Evolutionary conservation across 805 yeast species (phyloP).

Genomic region (Myxozyma mucilagina): DNA sequence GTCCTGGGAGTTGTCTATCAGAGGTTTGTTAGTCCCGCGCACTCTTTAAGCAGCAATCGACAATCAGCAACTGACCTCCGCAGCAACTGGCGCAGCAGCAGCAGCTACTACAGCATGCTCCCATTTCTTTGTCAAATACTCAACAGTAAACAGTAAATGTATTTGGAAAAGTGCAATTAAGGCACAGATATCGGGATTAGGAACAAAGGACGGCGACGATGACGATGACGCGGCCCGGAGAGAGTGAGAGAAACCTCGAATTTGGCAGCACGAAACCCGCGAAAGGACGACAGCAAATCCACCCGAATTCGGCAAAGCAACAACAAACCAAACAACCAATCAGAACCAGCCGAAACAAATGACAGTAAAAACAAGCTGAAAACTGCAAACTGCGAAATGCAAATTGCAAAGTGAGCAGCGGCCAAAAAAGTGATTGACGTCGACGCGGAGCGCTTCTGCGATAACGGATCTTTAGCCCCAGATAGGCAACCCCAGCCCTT

Average conservation of each 20-base stretch:
- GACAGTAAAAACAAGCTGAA: no score
- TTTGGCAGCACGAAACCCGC: no score
- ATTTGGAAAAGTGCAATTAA: neutral
- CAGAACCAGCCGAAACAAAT: neutral
- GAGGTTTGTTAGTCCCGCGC: neutral
- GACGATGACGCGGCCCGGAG: neutral
- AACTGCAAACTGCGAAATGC: no score
- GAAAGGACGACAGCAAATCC: neutral
- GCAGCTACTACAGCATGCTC: constrained; percentile 32
- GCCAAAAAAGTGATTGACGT: neutral
- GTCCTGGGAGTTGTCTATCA: constrained; percentile 34
- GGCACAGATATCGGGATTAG: neutral
- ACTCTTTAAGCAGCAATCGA: neutral
- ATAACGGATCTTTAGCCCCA: constrained; percentile 1
- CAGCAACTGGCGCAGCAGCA: constrained; percentile 1
- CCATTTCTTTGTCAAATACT: constrained; percentile 4
- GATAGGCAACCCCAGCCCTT: constrained; percentile 3
- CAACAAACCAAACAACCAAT: neutral
- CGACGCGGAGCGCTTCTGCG: constrained; percentile 8
- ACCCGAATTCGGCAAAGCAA: neutral
- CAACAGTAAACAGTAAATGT: neutral
- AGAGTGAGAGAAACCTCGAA: no score
- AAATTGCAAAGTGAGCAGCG: no score
- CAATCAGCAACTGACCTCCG: constrained; percentile 18
- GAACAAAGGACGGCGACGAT: neutral